phyloP scores from a whole-genome alignment of 352 stramenopile species.

The Globisporangium rhizosaccharum region DNA sequence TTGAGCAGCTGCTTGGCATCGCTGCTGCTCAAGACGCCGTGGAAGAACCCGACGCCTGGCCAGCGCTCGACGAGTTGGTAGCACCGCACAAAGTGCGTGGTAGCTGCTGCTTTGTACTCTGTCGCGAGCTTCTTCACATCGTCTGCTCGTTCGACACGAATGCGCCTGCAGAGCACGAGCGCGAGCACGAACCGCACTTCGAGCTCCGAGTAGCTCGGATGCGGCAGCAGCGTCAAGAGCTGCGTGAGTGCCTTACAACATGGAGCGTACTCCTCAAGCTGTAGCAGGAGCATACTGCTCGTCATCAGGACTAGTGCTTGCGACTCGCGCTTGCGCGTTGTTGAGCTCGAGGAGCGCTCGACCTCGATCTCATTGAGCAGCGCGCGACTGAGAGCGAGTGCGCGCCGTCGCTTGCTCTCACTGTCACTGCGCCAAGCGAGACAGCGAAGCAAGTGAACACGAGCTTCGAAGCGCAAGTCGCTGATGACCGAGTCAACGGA shows the following conservation, averaged over 20 bases:
- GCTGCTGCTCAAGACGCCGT: slow-evolving; percentile 25
- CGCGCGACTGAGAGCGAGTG: not conserved
- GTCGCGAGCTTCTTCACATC: not conserved
- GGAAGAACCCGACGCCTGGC: slow-evolving; percentile 50
- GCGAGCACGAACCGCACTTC: slow-evolving; percentile 33
- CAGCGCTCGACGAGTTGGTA: slow-evolving; percentile 49
- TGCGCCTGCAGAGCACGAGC: slow-evolving; percentile 13
- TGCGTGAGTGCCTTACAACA: slow-evolving; percentile 20
- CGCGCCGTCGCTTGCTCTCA: slow-evolving; percentile 8
- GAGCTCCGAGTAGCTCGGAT: slow-evolving; percentile 20
- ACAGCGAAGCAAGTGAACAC: slow-evolving; percentile 31
- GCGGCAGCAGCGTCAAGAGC: slow-evolving; percentile 12
- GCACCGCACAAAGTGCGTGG: slow-evolving; percentile 24
- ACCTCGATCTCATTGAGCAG: not conserved
- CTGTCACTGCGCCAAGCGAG: slow-evolving; percentile 30
- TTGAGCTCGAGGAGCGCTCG: not conserved
- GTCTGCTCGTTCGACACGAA: slow-evolving; percentile 8
- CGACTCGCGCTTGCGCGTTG: not conserved
- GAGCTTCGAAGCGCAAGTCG: slow-evolving; percentile 21
- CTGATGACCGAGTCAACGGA: slow-evolving; percentile 10
- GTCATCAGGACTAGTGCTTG: slow-evolving; percentile 34
- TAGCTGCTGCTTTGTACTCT: not conserved
- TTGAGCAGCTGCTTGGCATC: slow-evolving; percentile 24
- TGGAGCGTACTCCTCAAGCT: slow-evolving; percentile 12
- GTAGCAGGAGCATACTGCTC: slow-evolving; percentile 36